These are phyloP conservation scores for Silene latifolia DNA, from an alignment of 148 eudicot genomes.

Conservation along the genomic window DNA sequence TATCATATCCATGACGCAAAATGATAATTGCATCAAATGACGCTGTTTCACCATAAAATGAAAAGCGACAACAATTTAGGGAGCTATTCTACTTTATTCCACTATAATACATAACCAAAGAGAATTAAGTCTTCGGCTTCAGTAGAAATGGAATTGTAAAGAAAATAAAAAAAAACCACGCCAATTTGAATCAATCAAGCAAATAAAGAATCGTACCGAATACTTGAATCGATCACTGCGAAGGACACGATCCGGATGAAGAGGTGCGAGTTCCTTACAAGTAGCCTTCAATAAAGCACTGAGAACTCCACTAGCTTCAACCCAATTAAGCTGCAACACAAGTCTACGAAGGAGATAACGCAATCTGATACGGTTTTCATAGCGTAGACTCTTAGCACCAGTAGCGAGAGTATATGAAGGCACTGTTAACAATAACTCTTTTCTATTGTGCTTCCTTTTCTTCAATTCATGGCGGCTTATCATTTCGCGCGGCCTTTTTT, in stretches of 20 bases:
- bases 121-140: no score
- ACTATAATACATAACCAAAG: no score
- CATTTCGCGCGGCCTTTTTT: background rate
- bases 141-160: no score
- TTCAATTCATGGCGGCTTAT: background rate
- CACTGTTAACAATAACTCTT: constrained; percentile 30
- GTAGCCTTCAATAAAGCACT: constrained; percentile 55
- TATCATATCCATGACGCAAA: no score
- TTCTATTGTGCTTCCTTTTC: constrained; percentile 22
- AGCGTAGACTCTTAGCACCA: constrained; percentile 39
- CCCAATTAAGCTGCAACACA: constrained; percentile 51
- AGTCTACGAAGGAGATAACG: constrained; percentile 44
- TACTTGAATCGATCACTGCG: constrained; percentile 49
- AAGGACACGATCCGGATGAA: constrained; percentile 29
- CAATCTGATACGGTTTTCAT: constrained; percentile 40
- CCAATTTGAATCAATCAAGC: background rate
- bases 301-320: constrained; percentile 64
- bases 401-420: constrained; percentile 47
- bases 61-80: no score
- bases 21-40: no score
- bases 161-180: no score
- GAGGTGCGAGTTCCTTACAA: constrained; percentile 30
- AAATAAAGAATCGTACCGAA: constrained; percentile 33
- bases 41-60: no score
- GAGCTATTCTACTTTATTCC: no score